Conservation (phyloP, 495 filamentous ascomycete species). For the Podospora australis region DNA sequence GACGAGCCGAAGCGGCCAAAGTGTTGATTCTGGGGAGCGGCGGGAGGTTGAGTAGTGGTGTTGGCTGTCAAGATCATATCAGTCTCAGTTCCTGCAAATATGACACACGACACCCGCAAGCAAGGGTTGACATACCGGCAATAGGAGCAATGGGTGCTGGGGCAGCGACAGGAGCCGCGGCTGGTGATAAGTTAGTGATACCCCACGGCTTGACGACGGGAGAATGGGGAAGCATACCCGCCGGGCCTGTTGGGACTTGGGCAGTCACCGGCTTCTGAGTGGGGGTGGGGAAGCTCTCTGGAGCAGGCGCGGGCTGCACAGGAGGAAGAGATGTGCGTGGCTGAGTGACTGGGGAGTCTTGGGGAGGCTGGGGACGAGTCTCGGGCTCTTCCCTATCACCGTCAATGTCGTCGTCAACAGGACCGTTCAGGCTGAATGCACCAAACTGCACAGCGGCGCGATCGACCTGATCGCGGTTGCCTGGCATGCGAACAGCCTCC, state of each 20-base stretch:
- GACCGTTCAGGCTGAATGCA: constrained; percentile 82
- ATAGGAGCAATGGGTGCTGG: constrained; percentile 20
- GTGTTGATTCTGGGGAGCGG: constrained; percentile 48
- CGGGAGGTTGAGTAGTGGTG: constrained; percentile 37
- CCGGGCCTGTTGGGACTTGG: constrained; percentile 43
- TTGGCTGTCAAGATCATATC: constrained; percentile 25
- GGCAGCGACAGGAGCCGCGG: constrained; percentile 26
- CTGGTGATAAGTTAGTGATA: constrained; percentile 26
- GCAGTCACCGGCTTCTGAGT: constrained; percentile 63
- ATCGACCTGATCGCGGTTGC: constrained; percentile 86
- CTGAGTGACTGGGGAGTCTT: constrained; percentile 84
- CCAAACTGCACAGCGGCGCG: constrained; percentile 95
- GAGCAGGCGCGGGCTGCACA: constrained; percentile 47
- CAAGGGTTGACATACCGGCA: constrained; percentile 26
- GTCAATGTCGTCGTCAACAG: constrained; percentile 74
- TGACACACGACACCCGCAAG: too few species aligned
- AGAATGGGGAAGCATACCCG: constrained; percentile 29
- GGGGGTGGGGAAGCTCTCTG: constrained; percentile 54
- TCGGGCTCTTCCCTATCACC: constrained; percentile 92
- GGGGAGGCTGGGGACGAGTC: constrained; percentile 88
- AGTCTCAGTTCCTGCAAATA: too few species aligned
- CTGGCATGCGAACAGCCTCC: constrained; percentile 96
- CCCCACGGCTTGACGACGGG: neutral
- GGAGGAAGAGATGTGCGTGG: constrained; percentile 89
- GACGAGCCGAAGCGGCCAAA: constrained; percentile 65